Conservation (phyloP, 2,329 filamentous ascomycete species). For the Phaeosphaeriaceae sp. region DNA sequence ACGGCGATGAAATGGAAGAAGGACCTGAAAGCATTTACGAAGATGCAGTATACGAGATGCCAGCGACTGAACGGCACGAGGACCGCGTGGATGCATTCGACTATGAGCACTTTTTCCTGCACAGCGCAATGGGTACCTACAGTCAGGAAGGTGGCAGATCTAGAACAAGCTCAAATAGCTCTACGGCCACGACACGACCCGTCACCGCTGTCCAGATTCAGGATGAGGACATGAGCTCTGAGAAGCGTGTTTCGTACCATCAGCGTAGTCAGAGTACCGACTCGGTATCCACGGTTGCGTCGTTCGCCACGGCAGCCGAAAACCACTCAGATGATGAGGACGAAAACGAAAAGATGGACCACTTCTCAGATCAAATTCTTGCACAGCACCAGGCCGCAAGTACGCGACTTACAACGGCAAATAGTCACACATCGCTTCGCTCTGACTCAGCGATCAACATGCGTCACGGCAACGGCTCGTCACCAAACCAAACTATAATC, state of each 20-base stretch:
- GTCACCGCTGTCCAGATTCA: slow-evolving; percentile 34
- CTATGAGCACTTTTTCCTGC: slow-evolving; percentile 93
- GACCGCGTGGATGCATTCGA: slow-evolving; percentile 95
- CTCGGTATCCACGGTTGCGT: slow-evolving; percentile 65
- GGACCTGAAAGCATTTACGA: slow-evolving; percentile 51
- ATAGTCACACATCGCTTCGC: slow-evolving; percentile 28
- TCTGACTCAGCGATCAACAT: slow-evolving; percentile 45
- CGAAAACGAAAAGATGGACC: slow-evolving; percentile 52
- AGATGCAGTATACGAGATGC: slow-evolving; percentile 51
- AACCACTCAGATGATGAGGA: slow-evolving; percentile 48
- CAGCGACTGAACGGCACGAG: slow-evolving; percentile 71
- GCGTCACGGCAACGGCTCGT: slow-evolving; percentile 29
- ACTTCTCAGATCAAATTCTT: slow-evolving; percentile 43
- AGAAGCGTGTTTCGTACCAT: slow-evolving; percentile 46
- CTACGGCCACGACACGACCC: slow-evolving; percentile 58
- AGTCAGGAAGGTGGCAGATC: slow-evolving; percentile 62
- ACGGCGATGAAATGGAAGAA: slow-evolving; percentile 33
- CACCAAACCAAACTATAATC: slow-evolving; percentile 37
- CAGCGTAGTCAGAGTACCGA: slow-evolving; percentile 63
- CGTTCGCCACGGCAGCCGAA: slow-evolving; percentile 69
- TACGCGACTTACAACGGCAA: slow-evolving; percentile 21
- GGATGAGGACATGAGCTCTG: slow-evolving; percentile 18
- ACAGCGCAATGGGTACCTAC: slow-evolving; percentile 86
- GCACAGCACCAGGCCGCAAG: slow-evolving; percentile 24
- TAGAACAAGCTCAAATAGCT: slow-evolving; percentile 61